Percentiles rank a stretch among this genome's conserved stretches.
Conservation (phyloP, 257 asterid species). For the Nicotiana paniculata region DNA sequence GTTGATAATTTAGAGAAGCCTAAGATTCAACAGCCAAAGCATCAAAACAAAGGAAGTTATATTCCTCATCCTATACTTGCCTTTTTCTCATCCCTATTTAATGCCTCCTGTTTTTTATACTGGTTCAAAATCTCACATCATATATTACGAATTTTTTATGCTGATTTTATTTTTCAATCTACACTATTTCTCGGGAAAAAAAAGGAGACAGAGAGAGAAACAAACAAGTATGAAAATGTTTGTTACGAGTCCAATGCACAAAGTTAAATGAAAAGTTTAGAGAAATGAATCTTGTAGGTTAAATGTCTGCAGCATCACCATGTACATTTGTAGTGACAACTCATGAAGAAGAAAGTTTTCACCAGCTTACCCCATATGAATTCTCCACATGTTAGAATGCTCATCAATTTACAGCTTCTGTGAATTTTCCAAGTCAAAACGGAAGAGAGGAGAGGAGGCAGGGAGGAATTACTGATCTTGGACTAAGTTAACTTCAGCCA, state of each 20-base stretch:
- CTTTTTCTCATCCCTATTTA: not conserved
- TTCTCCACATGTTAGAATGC: not conserved
- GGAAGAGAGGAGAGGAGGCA: not conserved
- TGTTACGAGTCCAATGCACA: not conserved
- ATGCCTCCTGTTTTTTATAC: not conserved
- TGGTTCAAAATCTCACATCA: not conserved
- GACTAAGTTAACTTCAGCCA: not conserved
- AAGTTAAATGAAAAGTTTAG: no score
- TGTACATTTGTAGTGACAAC: not conserved
- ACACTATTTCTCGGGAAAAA: not conserved
- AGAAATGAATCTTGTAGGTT: not conserved
- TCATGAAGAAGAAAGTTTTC: not conserved
- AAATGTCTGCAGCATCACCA: not conserved
- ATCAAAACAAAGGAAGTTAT: not conserved
- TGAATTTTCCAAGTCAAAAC: not conserved
- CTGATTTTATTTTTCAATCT: not conserved
- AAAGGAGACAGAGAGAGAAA: not conserved
- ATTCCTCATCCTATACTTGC: not conserved
- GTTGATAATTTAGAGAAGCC: not conserved
- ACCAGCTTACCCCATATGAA: not conserved
- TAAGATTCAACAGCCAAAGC: not conserved
- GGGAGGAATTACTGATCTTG: not conserved
- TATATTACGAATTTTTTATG: not conserved
- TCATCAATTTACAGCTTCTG: not conserved
- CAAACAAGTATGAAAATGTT: not conserved